These are phyloP conservation scores for Aspergillus coremiiformis DNA, from an alignment of 495 filamentous ascomycete species.

Conservation along the genomic window DNA sequence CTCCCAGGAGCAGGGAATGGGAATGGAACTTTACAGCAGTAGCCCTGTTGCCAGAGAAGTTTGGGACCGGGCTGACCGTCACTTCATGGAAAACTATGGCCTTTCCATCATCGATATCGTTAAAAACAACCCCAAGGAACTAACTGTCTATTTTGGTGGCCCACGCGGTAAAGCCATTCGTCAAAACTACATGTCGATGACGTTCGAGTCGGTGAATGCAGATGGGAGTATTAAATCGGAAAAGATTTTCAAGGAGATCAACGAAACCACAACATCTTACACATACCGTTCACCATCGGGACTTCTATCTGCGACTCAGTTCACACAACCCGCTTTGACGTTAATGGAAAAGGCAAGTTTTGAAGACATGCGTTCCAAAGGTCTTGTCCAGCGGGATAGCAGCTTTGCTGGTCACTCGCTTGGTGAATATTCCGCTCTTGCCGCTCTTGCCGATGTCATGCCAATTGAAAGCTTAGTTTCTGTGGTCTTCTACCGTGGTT, in stretches of 20 bases:
- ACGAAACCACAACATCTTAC: conserved; percentile 86
- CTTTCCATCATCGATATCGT: conserved; percentile 98
- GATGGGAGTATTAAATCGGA: conserved; percentile 94
- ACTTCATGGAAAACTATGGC: conserved; percentile 98
- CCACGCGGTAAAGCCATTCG: conserved; percentile 94
- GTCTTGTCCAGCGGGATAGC: conserved; percentile 90
- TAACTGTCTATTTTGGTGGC: conserved; percentile 97
- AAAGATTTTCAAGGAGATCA: conserved; percentile 97
- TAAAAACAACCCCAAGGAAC: conserved; percentile 98
- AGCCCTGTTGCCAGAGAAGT: conserved; percentile 93
- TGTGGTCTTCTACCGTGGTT: conserved; percentile 96
- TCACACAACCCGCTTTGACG: conserved; percentile 94
- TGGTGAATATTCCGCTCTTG: conserved; percentile 95
- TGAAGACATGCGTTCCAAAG: conserved; percentile 97
- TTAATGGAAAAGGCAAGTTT: conserved; percentile 99
- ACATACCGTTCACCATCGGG: conserved; percentile 94
- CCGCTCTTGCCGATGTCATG: conserved; percentile 96
- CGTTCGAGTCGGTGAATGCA: conserved; percentile 87
- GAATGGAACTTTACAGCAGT: conserved; percentile 94
- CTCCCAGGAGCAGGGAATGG: conserved; percentile 98
- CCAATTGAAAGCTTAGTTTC: conserved; percentile 97
- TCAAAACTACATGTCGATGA: conserved; percentile 99
- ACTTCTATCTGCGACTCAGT: conserved; percentile 94
- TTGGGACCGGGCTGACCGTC: conserved; percentile 95
- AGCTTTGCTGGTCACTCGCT: conserved; percentile 97